These are phyloP conservation scores for Camelina neglecta DNA, from an alignment of 345 rosid genomes.

Conservation along the genomic window DNA sequence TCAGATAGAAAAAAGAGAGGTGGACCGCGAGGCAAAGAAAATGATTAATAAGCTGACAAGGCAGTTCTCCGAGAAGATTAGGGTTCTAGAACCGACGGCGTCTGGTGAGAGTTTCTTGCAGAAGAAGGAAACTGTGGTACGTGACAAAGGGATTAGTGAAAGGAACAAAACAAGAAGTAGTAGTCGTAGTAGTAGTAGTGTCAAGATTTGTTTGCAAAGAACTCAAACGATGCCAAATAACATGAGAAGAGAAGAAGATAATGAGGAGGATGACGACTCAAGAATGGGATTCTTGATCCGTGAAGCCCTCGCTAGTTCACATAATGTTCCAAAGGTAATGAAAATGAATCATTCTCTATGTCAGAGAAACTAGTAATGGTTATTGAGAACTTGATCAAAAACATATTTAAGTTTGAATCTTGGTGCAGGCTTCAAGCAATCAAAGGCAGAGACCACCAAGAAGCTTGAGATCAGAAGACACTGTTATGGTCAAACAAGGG, in stretches of 20 bases:
- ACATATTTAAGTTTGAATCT: conserved; percentile 1
- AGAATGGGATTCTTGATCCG: conserved; percentile 66
- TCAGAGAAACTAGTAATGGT: not conserved
- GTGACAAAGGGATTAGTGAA: conserved; percentile 23
- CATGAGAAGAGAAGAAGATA: conserved; percentile 43
- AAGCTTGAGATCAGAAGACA: conserved; percentile 44
- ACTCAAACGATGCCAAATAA: conserved; percentile 57
- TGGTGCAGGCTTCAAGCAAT: conserved; percentile 25
- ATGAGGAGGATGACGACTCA: conserved; percentile 42
- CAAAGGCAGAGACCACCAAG: conserved; percentile 49
- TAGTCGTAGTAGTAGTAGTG: conserved; percentile 12
- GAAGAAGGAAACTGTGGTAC: conserved; percentile 19
- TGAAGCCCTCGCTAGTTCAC: conserved; percentile 54
- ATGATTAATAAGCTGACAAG: conserved; percentile 44
- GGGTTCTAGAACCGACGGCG: conserved; percentile 37
- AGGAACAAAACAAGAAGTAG: conserved; percentile 27
- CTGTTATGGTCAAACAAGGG: conserved; percentile 39
- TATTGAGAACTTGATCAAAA: not conserved
- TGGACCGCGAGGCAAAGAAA: conserved; percentile 38
- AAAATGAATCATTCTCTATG: not conserved
- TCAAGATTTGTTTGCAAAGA: conserved; percentile 44
- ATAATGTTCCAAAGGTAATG: conserved; percentile 48
- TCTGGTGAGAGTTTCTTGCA: conserved; percentile 31
- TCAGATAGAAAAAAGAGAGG: conserved; percentile 34
- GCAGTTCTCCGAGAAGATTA: conserved; percentile 53